phyloP scores from a whole-genome alignment of 192 early-diverging fungal genomes.

The Coemansia sp. region DNA sequence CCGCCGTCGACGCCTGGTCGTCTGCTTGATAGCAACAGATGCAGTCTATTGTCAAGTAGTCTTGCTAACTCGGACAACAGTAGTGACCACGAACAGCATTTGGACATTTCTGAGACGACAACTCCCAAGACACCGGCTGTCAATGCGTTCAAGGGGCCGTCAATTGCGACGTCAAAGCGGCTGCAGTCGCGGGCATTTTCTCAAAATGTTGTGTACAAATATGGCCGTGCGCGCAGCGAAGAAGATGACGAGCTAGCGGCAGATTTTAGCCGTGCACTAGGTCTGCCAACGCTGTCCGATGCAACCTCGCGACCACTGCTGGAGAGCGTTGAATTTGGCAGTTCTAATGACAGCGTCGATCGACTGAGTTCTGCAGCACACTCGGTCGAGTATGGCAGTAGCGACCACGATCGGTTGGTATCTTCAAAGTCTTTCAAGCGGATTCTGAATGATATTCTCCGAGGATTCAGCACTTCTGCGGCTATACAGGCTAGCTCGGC shows the following conservation, averaged over 20 bases:
- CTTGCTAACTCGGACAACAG: conserved; percentile 19
- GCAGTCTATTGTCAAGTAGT: conserved; percentile 26
- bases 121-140: neutral
- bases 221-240: conserved; percentile 40
- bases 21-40: conserved; percentile 18
- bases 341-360: neutral
- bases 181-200: conserved; percentile 36
- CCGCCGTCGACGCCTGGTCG: conserved; percentile 36
- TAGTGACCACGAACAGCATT: conserved; percentile 8
- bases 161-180: conserved; percentile 39
- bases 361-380: neutral
- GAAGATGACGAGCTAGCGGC: conserved; percentile 19
- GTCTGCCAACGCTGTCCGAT: conserved; percentile 1
- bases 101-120: neutral
- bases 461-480: conserved; percentile 11
- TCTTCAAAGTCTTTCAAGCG: conserved; percentile 25
- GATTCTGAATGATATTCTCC: conserved; percentile 24
- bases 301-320: conserved; percentile 16
- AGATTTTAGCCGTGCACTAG: conserved; percentile 19
- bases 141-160: conserved; percentile 26
- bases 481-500: conserved; percentile 1
- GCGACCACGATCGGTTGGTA: neutral
- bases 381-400: neutral
- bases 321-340: neutral
- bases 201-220: conserved; percentile 49